Evolutionary conservation across 148 eudicot genomes (phyloP), one percentile per base, ranked within the genome.

Genomic region (Diospyros lotus): DNA sequence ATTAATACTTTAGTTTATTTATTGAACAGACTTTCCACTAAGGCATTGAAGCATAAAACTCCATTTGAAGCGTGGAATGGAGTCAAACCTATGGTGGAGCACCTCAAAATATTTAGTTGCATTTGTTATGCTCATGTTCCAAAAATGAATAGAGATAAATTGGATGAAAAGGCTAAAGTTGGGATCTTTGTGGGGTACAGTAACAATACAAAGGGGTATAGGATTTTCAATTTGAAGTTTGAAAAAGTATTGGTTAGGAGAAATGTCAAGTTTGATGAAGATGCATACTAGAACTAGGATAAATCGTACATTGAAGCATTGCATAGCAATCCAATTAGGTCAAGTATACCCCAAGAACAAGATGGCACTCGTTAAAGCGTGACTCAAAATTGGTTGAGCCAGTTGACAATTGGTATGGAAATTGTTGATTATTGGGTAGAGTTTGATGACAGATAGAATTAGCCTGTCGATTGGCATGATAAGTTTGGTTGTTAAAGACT

Each of bases 61-160:
- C 70, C 78, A 28, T 52, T 65, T 56, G 74, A 74, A 44, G 73
- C 68, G 3, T 79, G 78, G 78, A 14, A 18, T 69, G 55, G 52
- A 1, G 44, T 48, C 4, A 73, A 67, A 4, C 66, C 66, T 8
- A 38, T n/a, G 2, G 66, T 62, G 14, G 40, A 39, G 2, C 66
- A 62, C 14, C 40, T 62, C 3, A 38, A 40, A 12, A n/a, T 62
- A 1, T 62, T 62, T 62, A 14, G 66, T 39, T 38, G 43, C 4
- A 62, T 62, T 62, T 62, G 66, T 11, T 62, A 38, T 40, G 44
- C 66, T 9, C 66, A 62, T 1, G 14, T 62, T 39, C 44, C 66
- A 62, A 62, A 62, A 62, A 44, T 38, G n/a, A 15, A 9, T 1
- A 62, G 44, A 14, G 43, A 45, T 73, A 78, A 78, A 40, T 13